Conservation (phyloP, 2,329 filamentous ascomycete species). For the Penicillium concentricum region DNA sequence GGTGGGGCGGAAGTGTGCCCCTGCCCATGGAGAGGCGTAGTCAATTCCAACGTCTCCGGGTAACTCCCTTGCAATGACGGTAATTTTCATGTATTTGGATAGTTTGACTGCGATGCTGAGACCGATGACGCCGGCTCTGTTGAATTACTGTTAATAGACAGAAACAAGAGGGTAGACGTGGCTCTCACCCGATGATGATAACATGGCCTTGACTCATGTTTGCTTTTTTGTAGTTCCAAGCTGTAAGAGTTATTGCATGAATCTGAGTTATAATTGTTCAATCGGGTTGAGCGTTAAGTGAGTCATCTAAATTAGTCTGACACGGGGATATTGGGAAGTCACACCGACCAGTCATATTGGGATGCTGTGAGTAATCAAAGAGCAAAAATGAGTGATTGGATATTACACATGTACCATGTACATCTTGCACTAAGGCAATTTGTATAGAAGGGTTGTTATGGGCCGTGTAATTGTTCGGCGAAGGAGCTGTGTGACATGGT, state of each 20-base stretch:
- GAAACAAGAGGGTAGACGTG: background rate
- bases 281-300: background rate
- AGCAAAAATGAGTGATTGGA: background rate
- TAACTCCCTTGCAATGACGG: slow-evolving; percentile 6
- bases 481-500: background rate
- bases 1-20: slow-evolving; percentile 12
- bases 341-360: background rate
- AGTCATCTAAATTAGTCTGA: background rate
- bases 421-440: background rate
- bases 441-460: background rate
- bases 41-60: background rate
- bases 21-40: slow-evolving; percentile 9
- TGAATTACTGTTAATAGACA: background rate
- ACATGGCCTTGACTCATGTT: background rate
- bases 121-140: background rate
- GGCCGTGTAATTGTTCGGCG: background rate
- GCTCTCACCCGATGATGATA: background rate
- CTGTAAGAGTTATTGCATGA: background rate
- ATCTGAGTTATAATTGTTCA: background rate
- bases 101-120: background rate
- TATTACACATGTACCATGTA: background rate
- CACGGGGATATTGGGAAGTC: background rate
- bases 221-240: background rate
- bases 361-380: background rate
- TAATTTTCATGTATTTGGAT: background rate